Evolutionary conservation across 768 basidiomycete species (phyloP), one percentile per base, ranked within the genome.

Genomic region (Boletus rubropictus): DNA sequence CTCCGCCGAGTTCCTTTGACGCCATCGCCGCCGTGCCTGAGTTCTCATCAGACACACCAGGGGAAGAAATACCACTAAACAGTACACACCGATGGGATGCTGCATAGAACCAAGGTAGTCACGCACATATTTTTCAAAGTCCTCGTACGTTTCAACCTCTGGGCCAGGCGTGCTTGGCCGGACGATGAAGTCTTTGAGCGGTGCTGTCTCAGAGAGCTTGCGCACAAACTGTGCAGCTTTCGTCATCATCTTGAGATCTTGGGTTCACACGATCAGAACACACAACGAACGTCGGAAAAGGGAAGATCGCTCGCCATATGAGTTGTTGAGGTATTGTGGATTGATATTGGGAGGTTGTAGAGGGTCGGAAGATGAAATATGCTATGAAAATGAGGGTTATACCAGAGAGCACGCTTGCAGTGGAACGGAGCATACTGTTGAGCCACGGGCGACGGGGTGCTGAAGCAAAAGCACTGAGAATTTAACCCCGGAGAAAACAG

Each of bases 371-470:
- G 55, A 58, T 14, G 55, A 38, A 29, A 57, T 42, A 17, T 57
- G 56, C 55, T 57, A 28, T 10, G 12, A 29, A 35, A n/a, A 14
- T 1, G 21, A 15, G 7, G 14, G n/a, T 56, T 20, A 43, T n/a
- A 10, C 17, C 33, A 8, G 21, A 20, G 3, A 17, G 14, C 9
- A 28, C 12, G 11, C n/a, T 27, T 7, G 1, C 4, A 25, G 8
- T 24, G 22, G 5, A 27, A 42, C 6, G 7, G 17, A 12, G 7
- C 52, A 7, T 54, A 57, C 56, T 20, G 41, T 34, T 25, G 52
- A 58, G 36, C 55, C 52, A 10, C 55, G 55, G 14, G 55, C 47
- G 36, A 57, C 45, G 4, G 56, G 52, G 44, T 57, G 56, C 55
- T 57, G 15, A 17, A 33, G 1, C 25, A 2, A 33, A 27, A n/a